phyloP scores from a whole-genome alignment of 495 filamentous ascomycete species.

The Lasiosphaeria miniovina region DNA sequence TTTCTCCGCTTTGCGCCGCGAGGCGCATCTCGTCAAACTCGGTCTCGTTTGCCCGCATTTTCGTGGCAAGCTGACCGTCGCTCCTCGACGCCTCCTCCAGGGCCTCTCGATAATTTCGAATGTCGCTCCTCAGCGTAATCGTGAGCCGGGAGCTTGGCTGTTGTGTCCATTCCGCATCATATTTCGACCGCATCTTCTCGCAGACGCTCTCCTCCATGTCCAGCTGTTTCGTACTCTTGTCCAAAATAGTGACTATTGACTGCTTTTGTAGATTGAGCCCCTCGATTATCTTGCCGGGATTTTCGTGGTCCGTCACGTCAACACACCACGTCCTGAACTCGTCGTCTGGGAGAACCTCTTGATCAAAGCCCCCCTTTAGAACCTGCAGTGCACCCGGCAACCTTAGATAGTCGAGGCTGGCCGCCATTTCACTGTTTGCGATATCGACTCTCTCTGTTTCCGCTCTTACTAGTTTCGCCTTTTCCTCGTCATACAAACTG shows the following conservation, averaged over 20 bases:
- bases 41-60: constrained; percentile 75
- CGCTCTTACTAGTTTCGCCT: constrained; percentile 90
- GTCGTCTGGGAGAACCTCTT: constrained; percentile 81
- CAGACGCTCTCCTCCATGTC: constrained; percentile 97
- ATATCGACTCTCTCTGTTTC: constrained; percentile 89
- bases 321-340: constrained; percentile 93
- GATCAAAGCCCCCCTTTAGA: constrained; percentile 88
- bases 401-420: constrained; percentile 90
- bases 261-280: constrained; percentile 73
- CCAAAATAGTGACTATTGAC: constrained; percentile 64
- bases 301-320: constrained; percentile 79
- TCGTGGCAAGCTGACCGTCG: constrained; percentile 79
- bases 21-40: constrained; percentile 96
- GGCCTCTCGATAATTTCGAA: constrained; percentile 80
- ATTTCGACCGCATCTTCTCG: constrained; percentile 98
- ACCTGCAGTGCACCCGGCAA: constrained; percentile 86
- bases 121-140: constrained; percentile 78
- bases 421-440: constrained; percentile 92
- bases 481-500: constrained; percentile 97
- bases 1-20: constrained; percentile 83
- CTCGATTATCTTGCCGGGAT: constrained; percentile 70
- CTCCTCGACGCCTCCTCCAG: constrained; percentile 85
- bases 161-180: constrained; percentile 93
- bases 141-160: constrained; percentile 90
- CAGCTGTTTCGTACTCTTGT: constrained; percentile 77